Evolutionary conservation across 345 rosid genomes (phyloP).

Genomic region (Conringia planisiliqua): DNA sequence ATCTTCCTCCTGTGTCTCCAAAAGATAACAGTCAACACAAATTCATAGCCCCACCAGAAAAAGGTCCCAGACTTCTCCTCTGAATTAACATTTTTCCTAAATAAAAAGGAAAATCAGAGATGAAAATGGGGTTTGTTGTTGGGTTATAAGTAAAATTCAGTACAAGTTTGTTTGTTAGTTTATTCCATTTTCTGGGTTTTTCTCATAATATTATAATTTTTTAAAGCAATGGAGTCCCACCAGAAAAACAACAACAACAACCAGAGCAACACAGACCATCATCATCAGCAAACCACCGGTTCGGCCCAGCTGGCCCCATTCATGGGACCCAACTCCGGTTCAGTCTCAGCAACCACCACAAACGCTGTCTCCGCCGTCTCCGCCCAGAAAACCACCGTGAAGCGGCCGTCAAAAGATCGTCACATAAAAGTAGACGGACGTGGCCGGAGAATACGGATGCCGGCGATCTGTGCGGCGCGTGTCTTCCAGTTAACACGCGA

Average conservation of each 20-base stretch:
- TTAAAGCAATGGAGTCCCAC: slow-evolving; percentile 18
- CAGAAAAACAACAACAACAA: background rate
- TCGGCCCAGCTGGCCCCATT: slow-evolving; percentile 38
- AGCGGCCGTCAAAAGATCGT: slow-evolving; percentile 21
- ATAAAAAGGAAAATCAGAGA: background rate
- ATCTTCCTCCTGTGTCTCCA: background rate
- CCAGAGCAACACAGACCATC: background rate
- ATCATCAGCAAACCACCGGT: slow-evolving; percentile 4
- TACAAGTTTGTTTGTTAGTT: background rate
- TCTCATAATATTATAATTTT: background rate
- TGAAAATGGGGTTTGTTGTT: background rate
- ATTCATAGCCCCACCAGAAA: slow-evolving; percentile 5
- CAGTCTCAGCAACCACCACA: background rate
- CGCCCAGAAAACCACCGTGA: background rate
- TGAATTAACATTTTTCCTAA: background rate
- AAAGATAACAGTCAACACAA: slow-evolving; percentile 13
- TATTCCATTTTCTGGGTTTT: background rate
- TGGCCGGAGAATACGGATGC: slow-evolving; percentile 31
- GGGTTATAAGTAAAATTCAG: background rate
- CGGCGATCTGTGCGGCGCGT: slow-evolving; percentile 29
- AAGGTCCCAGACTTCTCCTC: background rate
- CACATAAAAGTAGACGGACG: slow-evolving; percentile 32
- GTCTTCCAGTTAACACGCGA: slow-evolving; percentile 27
- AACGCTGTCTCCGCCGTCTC: background rate
- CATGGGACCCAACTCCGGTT: slow-evolving; percentile 52